A percentile compares a stretch with the other conserved stretches of the same genome.
These are phyloP conservation scores for Anthracocystis walkeri DNA, from an alignment of 1,284 basidiomycete species.

Conservation along the genomic window DNA sequence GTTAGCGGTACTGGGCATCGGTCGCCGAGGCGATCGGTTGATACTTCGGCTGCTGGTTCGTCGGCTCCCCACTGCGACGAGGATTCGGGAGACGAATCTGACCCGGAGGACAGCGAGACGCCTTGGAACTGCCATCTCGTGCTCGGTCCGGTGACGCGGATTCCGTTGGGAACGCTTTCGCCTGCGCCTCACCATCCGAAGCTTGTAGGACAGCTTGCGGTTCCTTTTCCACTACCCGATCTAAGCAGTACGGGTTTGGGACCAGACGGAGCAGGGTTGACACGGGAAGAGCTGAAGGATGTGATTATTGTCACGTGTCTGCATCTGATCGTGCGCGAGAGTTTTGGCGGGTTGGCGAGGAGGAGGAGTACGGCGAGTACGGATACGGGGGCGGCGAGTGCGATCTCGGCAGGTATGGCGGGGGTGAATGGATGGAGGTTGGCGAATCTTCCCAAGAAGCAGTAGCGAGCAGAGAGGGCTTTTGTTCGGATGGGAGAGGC, in stretches of 20 bases:
- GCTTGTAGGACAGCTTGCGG: conserved; percentile 87
- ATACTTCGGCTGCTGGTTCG: conserved; percentile 44
- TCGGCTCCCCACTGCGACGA: conserved; percentile 34
- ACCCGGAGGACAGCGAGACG: conserved; percentile 94
- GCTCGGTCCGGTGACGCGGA: conserved; percentile 65
- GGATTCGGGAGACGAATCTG: conserved; percentile 71
- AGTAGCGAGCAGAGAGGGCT: too few species aligned
- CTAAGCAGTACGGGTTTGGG: conserved; percentile 59
- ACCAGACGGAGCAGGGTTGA: conserved; percentile 69
- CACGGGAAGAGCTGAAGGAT: conserved; percentile 94
- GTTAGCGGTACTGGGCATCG: conserved; percentile 28
- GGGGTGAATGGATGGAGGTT: conserved; percentile 45
- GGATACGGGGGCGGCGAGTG: conserved; percentile 5
- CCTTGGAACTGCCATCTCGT: conserved; percentile 84
- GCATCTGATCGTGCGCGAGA: conserved; percentile 92
- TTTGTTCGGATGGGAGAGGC: neutral
- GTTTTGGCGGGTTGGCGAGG: conserved; percentile 84
- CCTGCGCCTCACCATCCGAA: conserved; percentile 97
- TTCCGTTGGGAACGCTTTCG: conserved; percentile 72
- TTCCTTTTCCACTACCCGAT: conserved; percentile 80
- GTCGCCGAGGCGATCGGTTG: conserved; percentile 36
- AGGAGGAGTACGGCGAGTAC: conserved; percentile 73
- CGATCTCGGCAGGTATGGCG: conserved; percentile 6
- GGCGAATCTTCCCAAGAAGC: conserved; percentile 47
- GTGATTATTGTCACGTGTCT: conserved; percentile 86